phyloP scores from a whole-genome alignment of 306 rosid genomes.

The Malus asiatica region DNA sequence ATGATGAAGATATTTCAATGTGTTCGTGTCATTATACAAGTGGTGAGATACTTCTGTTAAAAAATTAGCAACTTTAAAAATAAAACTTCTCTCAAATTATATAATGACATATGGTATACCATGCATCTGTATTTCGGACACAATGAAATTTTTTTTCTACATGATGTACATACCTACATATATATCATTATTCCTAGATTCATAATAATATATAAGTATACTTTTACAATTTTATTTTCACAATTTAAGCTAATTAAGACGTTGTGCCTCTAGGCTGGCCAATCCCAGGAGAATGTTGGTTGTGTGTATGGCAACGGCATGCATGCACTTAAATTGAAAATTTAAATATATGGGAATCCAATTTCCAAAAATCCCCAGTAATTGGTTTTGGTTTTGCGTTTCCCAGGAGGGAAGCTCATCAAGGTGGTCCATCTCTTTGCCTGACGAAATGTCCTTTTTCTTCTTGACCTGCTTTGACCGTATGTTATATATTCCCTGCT shows the following conservation, averaged over 20 bases:
- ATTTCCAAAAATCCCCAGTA: not conserved
- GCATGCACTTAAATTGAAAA: not conserved
- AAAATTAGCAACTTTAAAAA: too few species aligned
- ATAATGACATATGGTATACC: too few species aligned
- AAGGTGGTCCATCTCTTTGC: slow-evolving; percentile 37
- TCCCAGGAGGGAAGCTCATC: slow-evolving; percentile 28
- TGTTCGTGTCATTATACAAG: too few species aligned
- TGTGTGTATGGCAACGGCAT: not conserved
- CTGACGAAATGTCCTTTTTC: slow-evolving; percentile 43
- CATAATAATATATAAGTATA: not conserved
- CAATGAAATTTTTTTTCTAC: too few species aligned
- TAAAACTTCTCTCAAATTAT: too few species aligned
- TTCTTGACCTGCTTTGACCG: slow-evolving; percentile 74
- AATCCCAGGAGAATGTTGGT: not conserved
- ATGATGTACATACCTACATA: not conserved
- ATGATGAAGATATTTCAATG: too few species aligned
- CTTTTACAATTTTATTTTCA: not conserved
- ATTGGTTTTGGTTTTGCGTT: not conserved
- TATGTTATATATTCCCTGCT: slow-evolving; percentile 47
- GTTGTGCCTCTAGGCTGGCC: not conserved
- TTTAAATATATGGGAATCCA: not conserved
- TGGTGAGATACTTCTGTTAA: too few species aligned
- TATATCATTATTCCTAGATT: not conserved
- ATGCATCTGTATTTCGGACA: too few species aligned
- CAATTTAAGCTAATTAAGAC: not conserved